These are phyloP conservation scores for Serendipita sp. DNA, from an alignment of 768 basidiomycete species.

Conservation along the genomic window DNA sequence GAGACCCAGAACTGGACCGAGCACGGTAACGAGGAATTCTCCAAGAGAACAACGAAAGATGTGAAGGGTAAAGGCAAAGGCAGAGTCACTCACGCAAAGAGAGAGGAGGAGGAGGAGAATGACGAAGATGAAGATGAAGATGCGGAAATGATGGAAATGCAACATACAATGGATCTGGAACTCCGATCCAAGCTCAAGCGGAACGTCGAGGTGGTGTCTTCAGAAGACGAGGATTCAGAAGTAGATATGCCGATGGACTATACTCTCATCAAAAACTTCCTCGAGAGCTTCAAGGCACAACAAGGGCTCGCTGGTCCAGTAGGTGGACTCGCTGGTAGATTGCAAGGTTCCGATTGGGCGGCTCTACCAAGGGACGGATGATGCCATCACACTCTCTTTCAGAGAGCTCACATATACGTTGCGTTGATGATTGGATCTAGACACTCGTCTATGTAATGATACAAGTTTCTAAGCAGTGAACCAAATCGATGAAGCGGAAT, in stretches of 20 bases:
- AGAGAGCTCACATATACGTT: too few relatives aligned
- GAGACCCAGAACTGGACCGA: too few relatives aligned
- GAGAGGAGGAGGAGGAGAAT: conserved; percentile 8
- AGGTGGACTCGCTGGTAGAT: conserved; percentile 69
- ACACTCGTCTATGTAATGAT: too few relatives aligned
- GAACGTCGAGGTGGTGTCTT: conserved; percentile 22
- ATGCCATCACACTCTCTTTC: too few relatives aligned
- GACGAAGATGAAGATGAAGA: conserved; percentile 23
- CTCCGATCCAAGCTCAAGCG: conserved; percentile 43
- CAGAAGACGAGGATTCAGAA: conserved; percentile 38
- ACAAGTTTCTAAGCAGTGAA: too few relatives aligned
- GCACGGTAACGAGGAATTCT: conserved; percentile 15
- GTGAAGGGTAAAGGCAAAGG: conserved; percentile 35
- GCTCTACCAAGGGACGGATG: too few relatives aligned
- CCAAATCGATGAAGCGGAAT: too few relatives aligned
- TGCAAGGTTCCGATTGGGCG: conserved; percentile 53
- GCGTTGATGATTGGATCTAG: too few relatives aligned
- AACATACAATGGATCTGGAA: conserved; percentile 72
- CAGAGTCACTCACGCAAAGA: too few relatives aligned
- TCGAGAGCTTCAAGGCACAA: conserved; percentile 93
- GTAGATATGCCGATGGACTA: conserved; percentile 52
- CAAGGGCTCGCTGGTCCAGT: conserved; percentile 83
- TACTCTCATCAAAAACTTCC: conserved; percentile 86
- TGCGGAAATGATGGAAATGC: conserved; percentile 53
- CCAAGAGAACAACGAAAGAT: conserved; percentile 14